Conservation (phyloP, 106 monocot genomes). For the Agapanthus africanus region DNA sequence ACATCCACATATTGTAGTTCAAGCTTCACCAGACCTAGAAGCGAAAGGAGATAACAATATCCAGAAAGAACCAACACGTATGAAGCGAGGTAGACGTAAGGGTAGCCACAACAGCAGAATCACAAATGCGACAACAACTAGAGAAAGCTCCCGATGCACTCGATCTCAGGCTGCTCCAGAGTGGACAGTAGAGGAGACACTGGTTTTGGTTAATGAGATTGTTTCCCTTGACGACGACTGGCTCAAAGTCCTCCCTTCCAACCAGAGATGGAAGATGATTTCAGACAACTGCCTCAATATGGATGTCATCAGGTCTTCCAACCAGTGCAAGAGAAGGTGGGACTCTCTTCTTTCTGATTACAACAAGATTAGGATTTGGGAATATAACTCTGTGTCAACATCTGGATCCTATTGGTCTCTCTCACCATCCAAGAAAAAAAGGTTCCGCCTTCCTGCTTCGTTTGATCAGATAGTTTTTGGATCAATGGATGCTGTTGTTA, state of each 20-base stretch:
- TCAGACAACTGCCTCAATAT: constrained; percentile 29
- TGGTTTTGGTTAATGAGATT: constrained; percentile 32
- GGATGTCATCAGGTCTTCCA: constrained; percentile 28
- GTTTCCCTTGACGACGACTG: constrained; percentile 32
- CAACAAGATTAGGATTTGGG: constrained; percentile 29
- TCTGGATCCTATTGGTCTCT: constrained; percentile 28
- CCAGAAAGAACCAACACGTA: too few relatives aligned
- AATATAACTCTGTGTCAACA: neutral
- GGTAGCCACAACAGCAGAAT: too few relatives aligned
- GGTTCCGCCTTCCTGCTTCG: constrained; percentile 15
- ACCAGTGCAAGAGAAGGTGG: constrained; percentile 52
- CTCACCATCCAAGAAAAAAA: constrained; percentile 11
- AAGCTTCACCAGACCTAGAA: too few relatives aligned
- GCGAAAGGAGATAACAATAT: too few relatives aligned
- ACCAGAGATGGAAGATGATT: constrained; percentile 57
- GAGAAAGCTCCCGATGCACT: constrained; percentile 23
- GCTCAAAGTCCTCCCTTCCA: constrained; percentile 34
- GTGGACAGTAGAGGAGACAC: constrained; percentile 41
- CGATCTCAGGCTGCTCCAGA: constrained; percentile 43
- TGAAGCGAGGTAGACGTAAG: too few relatives aligned
- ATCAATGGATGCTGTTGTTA: constrained; percentile 36
- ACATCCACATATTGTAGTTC: too few relatives aligned
- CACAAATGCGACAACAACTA: too few relatives aligned
- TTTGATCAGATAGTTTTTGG: constrained; percentile 37
- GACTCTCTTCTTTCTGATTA: constrained; percentile 32